Percentiles rank a stretch among this genome's conserved stretches.
These are phyloP conservation scores for Cyanidium caldarium DNA, from an alignment of 23 red algal species.

Conservation along the genomic window DNA sequence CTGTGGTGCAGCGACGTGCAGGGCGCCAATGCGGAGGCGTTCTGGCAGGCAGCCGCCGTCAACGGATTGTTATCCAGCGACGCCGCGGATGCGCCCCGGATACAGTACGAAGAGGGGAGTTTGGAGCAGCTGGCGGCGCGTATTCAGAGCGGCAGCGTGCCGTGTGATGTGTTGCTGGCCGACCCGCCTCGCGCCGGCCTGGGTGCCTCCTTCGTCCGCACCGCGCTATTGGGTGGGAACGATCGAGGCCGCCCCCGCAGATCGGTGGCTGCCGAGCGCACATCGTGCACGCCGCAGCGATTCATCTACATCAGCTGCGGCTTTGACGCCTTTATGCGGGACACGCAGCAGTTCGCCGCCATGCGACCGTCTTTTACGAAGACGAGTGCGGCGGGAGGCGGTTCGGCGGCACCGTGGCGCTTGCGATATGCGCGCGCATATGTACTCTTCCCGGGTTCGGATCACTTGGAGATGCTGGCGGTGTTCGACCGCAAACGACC, in stretches of 20 bases:
- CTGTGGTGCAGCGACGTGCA: slow-evolving; percentile 46
- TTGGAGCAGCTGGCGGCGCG: slow-evolving; percentile 23
- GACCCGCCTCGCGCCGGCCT: slow-evolving; percentile 69
- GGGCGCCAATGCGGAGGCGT: slow-evolving; percentile 11
- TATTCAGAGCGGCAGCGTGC: slow-evolving; percentile 2
- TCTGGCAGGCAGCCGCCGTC: slow-evolving; percentile 16
- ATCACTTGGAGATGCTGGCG: slow-evolving; percentile 14
- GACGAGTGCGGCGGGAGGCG: background rate
- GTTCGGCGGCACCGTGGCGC: background rate
- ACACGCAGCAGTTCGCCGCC: slow-evolving; percentile 11
- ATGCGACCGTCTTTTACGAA: too few relatives aligned
- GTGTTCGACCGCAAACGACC: slow-evolving; percentile 17
- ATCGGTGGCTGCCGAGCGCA: too few relatives aligned
- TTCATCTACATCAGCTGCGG: slow-evolving; percentile 70
- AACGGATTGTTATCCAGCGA: background rate
- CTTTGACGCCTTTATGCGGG: slow-evolving; percentile 24
- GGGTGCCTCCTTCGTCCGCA: slow-evolving; percentile 16
- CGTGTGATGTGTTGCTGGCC: slow-evolving; percentile 28
- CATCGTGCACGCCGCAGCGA: background rate
- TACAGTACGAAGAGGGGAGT: slow-evolving; percentile 22
- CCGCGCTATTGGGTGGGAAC: too few relatives aligned
- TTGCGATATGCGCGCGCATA: background rate
- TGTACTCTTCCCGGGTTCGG: slow-evolving; percentile 17
- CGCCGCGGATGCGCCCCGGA: background rate
- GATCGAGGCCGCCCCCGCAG: too few relatives aligned